Base-by-base conservation (phyloP, 2,329 filamentous ascomycete genomes). In the Ceratocystis colombiana region DNA sequence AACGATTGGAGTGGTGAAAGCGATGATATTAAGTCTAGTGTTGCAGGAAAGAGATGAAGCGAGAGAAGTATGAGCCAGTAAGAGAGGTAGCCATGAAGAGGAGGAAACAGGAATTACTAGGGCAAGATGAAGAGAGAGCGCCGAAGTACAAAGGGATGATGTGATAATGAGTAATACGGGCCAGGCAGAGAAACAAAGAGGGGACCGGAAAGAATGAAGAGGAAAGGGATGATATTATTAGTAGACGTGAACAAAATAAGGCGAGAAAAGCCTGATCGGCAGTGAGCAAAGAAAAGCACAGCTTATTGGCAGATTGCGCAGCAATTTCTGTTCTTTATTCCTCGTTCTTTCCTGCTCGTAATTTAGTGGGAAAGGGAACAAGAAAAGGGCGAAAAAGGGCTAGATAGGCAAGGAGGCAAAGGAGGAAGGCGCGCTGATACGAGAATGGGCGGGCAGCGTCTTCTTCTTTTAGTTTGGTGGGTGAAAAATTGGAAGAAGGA, bases 51-150 rank as follows among this genome's bases (percentile, higher is more conserved):
- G 33, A 37, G 33, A 37, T 37, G 33, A 37, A 37, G 33, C 33
- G 1, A 1, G 33, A 37, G 33, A 37, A 12, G 3, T 10, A 37
- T 10, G 33, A 37, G 33, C 33, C 3, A 12, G 33, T 3, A 25
- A 50, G 46, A n/a, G 46, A 50, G 46, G 2, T 8, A 20, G 45
- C 0, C 41, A 37, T 65, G 67, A 66, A 62, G 63, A 64, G 17
- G 7, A 37, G 28, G 61, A 3, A 20, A 25, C 7, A 25, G 8
- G 44, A 61, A 61, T 65, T 64, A 62, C 46, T n/a, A 45, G 28
- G 25, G 6, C 17, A 22, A 50, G 5, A 50, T 20, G 22, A 20
- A 20, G 17, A 22, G 20, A n/a, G 22, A 57, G 22, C 8, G 17
- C 6, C 12, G 6, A 33, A 33, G 30, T 33, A 33, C 30, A 57